phyloP scores from a whole-genome alignment of 2,329 filamentous ascomycete genomes.

The Chaetomium globosum region DNA sequence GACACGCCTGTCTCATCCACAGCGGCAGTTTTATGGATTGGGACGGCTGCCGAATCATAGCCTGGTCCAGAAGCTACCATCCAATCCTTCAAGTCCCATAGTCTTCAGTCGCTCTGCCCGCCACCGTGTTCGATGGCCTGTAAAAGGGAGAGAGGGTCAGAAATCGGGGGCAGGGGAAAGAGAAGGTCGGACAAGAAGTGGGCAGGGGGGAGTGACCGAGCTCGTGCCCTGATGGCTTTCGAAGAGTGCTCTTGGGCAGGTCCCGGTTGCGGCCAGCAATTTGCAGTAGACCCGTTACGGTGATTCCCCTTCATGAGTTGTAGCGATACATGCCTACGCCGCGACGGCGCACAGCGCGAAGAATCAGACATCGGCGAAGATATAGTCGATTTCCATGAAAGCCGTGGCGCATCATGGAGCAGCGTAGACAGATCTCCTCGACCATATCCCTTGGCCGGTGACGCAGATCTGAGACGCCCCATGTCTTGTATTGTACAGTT shows the following conservation, averaged over 20 bases:
- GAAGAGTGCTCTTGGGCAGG: neutral
- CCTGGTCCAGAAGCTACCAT: neutral
- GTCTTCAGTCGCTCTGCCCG: neutral
- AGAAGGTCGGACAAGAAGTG: neutral
- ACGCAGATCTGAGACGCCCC: slow-evolving; percentile 18
- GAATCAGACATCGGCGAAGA: neutral
- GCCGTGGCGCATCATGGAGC: neutral
- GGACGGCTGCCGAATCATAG: neutral
- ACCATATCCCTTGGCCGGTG: neutral
- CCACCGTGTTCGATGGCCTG: neutral
- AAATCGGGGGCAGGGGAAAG: neutral
- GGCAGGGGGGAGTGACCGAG: neutral
- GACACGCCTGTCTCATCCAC: neutral
- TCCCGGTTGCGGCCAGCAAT: neutral
- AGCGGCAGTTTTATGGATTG: neutral
- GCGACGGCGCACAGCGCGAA: neutral
- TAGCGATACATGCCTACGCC: neutral
- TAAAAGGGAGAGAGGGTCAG: neutral
- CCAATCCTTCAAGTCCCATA: neutral
- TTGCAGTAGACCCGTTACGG: neutral
- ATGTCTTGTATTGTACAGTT: slow-evolving; percentile 31
- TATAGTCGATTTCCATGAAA: neutral
- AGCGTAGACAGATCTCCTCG: neutral
- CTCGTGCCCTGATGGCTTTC: neutral
- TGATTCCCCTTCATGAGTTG: neutral